phyloP scores from a whole-genome alignment of 2,329 filamentous ascomycete genomes.

The Trichophyton benhamiae region DNA sequence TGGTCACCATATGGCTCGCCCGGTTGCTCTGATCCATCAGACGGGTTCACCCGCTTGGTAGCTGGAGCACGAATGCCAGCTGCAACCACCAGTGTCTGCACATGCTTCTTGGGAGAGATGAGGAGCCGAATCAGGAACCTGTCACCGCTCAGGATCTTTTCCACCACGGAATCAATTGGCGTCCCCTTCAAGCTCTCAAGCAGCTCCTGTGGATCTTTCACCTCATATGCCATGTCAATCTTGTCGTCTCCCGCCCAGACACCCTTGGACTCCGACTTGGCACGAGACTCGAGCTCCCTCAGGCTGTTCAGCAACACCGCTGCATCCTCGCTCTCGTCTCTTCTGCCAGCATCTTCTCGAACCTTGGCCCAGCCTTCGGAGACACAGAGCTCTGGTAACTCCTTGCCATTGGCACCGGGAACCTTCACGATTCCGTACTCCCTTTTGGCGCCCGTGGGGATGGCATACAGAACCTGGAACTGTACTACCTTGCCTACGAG shows the following conservation, averaged over 20 bases:
- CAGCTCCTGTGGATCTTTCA: slow-evolving; percentile 62
- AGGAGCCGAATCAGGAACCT: slow-evolving; percentile 74
- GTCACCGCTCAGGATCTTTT: slow-evolving; percentile 84
- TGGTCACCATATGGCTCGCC: slow-evolving; percentile 86
- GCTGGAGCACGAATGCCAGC: slow-evolving; percentile 80
- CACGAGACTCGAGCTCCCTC: slow-evolving; percentile 62
- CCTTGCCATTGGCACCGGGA: slow-evolving; percentile 63
- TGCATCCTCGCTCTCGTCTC: slow-evolving; percentile 72
- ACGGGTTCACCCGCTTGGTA: slow-evolving; percentile 70
- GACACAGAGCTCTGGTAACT: slow-evolving; percentile 69
- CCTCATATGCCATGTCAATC: slow-evolving; percentile 70
- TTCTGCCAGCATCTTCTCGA: slow-evolving; percentile 76
- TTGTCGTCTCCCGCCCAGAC: slow-evolving; percentile 58
- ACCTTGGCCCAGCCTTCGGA: slow-evolving; percentile 87
- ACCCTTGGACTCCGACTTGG: slow-evolving; percentile 67
- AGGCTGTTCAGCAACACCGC: slow-evolving; percentile 61
- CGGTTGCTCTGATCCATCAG: slow-evolving; percentile 66
- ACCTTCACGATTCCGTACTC: slow-evolving; percentile 78
- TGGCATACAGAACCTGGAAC: slow-evolving; percentile 74
- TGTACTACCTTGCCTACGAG: slow-evolving; percentile 77
- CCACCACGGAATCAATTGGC: slow-evolving; percentile 71
- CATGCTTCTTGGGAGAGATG: slow-evolving; percentile 68
- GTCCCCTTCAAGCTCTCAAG: slow-evolving; percentile 75
- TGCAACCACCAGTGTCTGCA: slow-evolving; percentile 77
- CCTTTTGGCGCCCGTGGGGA: slow-evolving; percentile 62